Conservation (phyloP, 2,329 filamentous ascomycete genomes). For the Phaeosphaeria sp. region DNA sequence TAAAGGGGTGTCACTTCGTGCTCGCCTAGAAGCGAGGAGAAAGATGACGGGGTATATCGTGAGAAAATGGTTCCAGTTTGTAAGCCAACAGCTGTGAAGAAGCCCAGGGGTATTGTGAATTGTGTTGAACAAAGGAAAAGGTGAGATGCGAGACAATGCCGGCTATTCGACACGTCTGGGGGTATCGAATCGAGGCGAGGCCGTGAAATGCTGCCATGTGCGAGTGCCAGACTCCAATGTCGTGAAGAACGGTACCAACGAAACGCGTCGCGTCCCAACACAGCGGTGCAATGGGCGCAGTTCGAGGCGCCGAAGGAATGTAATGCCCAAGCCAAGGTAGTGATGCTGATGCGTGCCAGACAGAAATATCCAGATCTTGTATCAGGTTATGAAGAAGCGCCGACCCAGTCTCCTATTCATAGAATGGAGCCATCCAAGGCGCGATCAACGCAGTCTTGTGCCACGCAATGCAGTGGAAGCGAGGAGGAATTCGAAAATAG, state of each 20-base stretch:
- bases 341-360: neutral
- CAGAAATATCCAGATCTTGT: neutral
- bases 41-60: slow-evolving; percentile 26
- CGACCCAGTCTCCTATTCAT: neutral
- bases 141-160: neutral
- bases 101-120: neutral
- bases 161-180: neutral
- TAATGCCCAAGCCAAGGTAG: neutral
- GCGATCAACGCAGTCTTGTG: neutral
- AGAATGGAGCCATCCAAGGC: neutral
- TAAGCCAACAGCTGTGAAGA: slow-evolving; percentile 8
- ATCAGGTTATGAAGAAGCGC: neutral
- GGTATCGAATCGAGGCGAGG: neutral
- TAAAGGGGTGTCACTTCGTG: neutral
- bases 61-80: slow-evolving; percentile 12
- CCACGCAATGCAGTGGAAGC: neutral
- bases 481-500: neutral
- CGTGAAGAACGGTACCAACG: neutral
- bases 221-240: neutral
- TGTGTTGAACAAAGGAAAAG: slow-evolving; percentile 2
- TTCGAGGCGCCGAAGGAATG: neutral
- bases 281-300: too few species aligned
- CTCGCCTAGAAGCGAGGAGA: slow-evolving; percentile 6
- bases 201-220: neutral
- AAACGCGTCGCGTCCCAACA: neutral